Conservation (phyloP, 2,329 filamentous ascomycete species). For the Tolypocladium pustulatum region DNA sequence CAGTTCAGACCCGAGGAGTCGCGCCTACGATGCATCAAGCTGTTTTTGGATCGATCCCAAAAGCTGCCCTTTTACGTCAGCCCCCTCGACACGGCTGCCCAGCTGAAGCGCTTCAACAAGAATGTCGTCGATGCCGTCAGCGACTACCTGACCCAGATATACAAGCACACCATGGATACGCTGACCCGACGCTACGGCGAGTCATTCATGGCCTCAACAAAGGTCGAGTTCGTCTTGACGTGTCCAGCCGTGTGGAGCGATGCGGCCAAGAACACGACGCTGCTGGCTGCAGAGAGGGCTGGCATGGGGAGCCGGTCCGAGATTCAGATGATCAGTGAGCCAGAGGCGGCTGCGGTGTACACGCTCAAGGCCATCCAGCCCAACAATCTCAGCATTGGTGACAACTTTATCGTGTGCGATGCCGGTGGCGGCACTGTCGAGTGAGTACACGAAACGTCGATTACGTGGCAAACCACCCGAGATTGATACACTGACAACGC, state of each 20-base stretch:
- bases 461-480: not conserved
- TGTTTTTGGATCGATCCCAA: slow-evolving; percentile 72
- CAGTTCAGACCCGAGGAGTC: slow-evolving; percentile 71
- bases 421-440: slow-evolving; percentile 59
- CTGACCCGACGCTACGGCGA: slow-evolving; percentile 65
- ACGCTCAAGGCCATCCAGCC: slow-evolving; percentile 71
- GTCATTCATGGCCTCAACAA: slow-evolving; percentile 66
- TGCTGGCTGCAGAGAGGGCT: slow-evolving; percentile 66
- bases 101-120: slow-evolving; percentile 64
- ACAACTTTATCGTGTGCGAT: slow-evolving; percentile 54
- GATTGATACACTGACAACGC: slow-evolving; percentile 14
- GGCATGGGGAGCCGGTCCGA: slow-evolving; percentile 64
- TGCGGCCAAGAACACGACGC: slow-evolving; percentile 72
- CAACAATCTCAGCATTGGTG: slow-evolving; percentile 59
- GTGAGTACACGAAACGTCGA: slow-evolving; percentile 24
- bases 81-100: slow-evolving; percentile 64
- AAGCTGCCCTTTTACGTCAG: slow-evolving; percentile 74
- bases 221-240: slow-evolving; percentile 70
- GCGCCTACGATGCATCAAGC: slow-evolving; percentile 70
- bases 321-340: slow-evolving; percentile 72
- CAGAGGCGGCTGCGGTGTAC: slow-evolving; percentile 70
- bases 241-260: slow-evolving; percentile 81
- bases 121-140: slow-evolving; percentile 71
- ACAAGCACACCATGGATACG: slow-evolving; percentile 69
- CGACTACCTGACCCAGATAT: slow-evolving; percentile 69